A percentile compares a stretch with the other conserved stretches of the same genome.
These are phyloP conservation scores for Pleurotus salmoneostramineus DNA, from an alignment of 768 basidiomycete species.

Conservation along the genomic window DNA sequence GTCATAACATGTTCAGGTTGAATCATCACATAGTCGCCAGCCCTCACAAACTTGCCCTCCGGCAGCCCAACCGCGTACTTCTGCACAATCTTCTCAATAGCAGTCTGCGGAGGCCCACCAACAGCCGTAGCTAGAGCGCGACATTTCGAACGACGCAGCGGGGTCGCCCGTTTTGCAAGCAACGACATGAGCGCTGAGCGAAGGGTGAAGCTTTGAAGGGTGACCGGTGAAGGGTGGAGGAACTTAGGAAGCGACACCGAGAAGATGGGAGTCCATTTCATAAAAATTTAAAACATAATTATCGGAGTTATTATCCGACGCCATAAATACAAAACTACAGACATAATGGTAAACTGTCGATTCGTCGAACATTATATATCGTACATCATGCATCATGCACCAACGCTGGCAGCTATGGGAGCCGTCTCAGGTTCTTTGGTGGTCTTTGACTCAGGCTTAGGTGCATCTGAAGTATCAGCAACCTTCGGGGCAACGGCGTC, in stretches of 20 bases:
- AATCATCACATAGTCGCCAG: constrained; percentile 99
- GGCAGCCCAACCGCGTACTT: constrained; percentile 92
- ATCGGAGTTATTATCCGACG: too few relatives aligned
- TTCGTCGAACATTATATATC: too few relatives aligned
- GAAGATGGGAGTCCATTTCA: not conserved
- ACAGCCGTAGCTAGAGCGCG: constrained; percentile 21
- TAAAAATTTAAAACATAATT: too few relatives aligned
- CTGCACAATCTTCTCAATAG: constrained; percentile 97
- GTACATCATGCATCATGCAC: not conserved
- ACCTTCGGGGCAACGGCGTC: constrained; percentile 12
- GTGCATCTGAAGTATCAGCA: not conserved
- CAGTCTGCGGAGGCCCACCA: constrained; percentile 62
- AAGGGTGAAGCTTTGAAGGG: too few relatives aligned
- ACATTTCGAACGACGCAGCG: constrained; percentile 10
- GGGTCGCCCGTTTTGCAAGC: not conserved
- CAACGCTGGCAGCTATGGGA: constrained; percentile 7
- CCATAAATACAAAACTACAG: not conserved
- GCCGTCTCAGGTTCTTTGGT: constrained; percentile 7
- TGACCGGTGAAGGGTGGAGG: too few relatives aligned
- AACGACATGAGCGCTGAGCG: not conserved
- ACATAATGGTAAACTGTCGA: too few relatives aligned
- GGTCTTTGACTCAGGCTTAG: constrained; percentile 6
- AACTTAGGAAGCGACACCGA: too few relatives aligned
- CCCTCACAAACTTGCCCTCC: constrained; percentile 72
- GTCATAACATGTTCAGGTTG: constrained; percentile 98